Base-by-base conservation (phyloP, 805 yeast species). In the Hanseniaspora lindneri region DNA sequence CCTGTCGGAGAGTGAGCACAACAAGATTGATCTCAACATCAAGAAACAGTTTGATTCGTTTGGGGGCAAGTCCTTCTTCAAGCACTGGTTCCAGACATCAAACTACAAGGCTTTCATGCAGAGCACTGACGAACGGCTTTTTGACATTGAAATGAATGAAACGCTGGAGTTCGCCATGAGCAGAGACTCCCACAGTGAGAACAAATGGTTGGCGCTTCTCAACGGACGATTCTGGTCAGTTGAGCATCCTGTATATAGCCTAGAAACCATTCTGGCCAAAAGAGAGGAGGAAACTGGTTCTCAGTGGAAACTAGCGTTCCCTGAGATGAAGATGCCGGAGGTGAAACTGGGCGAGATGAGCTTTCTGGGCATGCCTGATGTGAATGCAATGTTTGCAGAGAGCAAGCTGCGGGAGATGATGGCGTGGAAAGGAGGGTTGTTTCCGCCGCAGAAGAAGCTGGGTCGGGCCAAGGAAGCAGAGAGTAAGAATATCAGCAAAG, bases 31-130 rank as follows among this genome's bases (percentile, higher is more conserved):
- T 19, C 25, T 39, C 8, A 32, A 39, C 17, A 46, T 46, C 28
- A 46, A 32, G 25, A 46, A 46, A 17, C 27, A 30, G 13, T 46
- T 39, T 46, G 43, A 30, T 6, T 34, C 37, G 13, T 39, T 46
- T 30, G 49, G 49, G 8, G 49, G 49, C 11, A 46, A 46, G 16
- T n/a, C 39, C 4, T 46, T 46, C 20, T 46, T 46, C 32, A 46
- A 39, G 17, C 7, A 69, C 54, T 82, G 88, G 89, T 57, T 60
- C 32, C 56, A 64, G 2, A 77, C 84, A 3, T 62, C 65, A 2
- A 67, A 69, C 17, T 74, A 66, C 55, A 54, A 58, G n/a, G 51
- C 57, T 3, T 66, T 80, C 47, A 51, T 67, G 11, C 52, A 56
- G 4, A 72, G 73, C 20, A 74, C 80, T 51, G 75, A 71, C 30